Conservation (phyloP, 106 monocot species). For the Posidonia australis region DNA sequence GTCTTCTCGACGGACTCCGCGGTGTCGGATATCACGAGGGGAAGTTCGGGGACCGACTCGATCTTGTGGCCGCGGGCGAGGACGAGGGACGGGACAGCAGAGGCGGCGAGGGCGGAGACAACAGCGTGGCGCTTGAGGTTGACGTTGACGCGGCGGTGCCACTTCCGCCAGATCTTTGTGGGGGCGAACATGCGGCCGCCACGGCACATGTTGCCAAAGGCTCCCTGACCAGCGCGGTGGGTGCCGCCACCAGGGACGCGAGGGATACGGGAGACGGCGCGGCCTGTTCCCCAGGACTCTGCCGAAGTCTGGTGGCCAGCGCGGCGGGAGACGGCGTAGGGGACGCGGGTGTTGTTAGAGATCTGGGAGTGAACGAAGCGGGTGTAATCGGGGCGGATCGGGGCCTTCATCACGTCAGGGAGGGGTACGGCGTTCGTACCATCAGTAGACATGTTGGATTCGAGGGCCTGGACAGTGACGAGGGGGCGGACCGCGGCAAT, state of each 20-base stretch:
- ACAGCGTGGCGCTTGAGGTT: slow-evolving; percentile 39
- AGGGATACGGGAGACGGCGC: slow-evolving; percentile 75
- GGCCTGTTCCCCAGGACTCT: slow-evolving; percentile 86
- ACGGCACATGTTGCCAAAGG: slow-evolving; percentile 62
- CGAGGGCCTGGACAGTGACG: slow-evolving; percentile 33
- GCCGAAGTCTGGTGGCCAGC: slow-evolving; percentile 93
- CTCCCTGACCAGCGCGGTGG: slow-evolving; percentile 75
- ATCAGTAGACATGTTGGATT: slow-evolving; percentile 39
- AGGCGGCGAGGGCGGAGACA: slow-evolving; percentile 49
- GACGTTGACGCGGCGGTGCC: slow-evolving; percentile 57
- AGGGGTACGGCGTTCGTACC: slow-evolving; percentile 26
- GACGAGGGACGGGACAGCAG: slow-evolving; percentile 43
- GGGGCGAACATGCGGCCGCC: slow-evolving; percentile 86
- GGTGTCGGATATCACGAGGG: slow-evolving; percentile 50
- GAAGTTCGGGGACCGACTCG: slow-evolving; percentile 46
- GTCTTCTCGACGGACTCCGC: slow-evolving; percentile 51
- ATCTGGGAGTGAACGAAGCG: slow-evolving; percentile 43
- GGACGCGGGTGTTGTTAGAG: slow-evolving; percentile 46
- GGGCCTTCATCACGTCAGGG: slow-evolving; percentile 46
- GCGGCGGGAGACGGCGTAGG: slow-evolving; percentile 51
- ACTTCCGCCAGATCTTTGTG: slow-evolving; percentile 73
- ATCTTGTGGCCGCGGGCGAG: slow-evolving; percentile 45
- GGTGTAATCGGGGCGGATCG: slow-evolving; percentile 62
- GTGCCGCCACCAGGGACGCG: slow-evolving; percentile 81
- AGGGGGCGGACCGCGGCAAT: slow-evolving; percentile 39